Evolutionary conservation across 371 early-diverging fungal genomes (phyloP).

Genomic region (Encephalitozoon cuniculi): DNA sequence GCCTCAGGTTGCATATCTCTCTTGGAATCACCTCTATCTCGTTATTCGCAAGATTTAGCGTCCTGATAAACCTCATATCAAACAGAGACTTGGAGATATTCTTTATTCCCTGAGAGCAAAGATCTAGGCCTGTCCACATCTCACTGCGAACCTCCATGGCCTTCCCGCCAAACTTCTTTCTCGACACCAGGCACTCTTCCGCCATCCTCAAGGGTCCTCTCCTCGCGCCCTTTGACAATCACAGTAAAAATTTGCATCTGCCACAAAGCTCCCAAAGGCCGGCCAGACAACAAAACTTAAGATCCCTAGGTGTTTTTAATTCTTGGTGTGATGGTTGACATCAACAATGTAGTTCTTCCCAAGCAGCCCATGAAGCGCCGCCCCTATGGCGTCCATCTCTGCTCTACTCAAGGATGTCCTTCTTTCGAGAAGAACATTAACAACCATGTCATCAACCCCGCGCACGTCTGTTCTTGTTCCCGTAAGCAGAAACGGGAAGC

Average conservation of each 20-base stretch:
- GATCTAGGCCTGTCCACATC: slow-evolving; percentile 49
- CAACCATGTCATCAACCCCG: slow-evolving; percentile 11
- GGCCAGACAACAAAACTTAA: slow-evolving; percentile 17
- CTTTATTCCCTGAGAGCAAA: slow-evolving; percentile 55
- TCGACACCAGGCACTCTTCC: neutral
- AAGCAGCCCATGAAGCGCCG: slow-evolving; percentile 34
- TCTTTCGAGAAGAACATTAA: slow-evolving; percentile 37
- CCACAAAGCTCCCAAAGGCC: neutral
- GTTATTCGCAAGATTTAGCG: slow-evolving; percentile 53
- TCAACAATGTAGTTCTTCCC: slow-evolving; percentile 45
- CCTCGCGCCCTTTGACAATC: neutral
- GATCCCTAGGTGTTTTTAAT: slow-evolving; percentile 12
- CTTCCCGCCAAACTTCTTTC: neutral
- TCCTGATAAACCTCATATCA: slow-evolving; percentile 34
- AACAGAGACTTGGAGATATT: slow-evolving; percentile 50
- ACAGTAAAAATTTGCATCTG: neutral
- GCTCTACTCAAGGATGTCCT: slow-evolving; percentile 31
- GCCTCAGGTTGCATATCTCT: slow-evolving; percentile 51
- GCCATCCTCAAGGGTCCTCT: neutral
- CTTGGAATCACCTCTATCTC: slow-evolving; percentile 52
- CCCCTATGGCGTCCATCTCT: slow-evolving; percentile 43
- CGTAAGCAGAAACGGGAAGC: slow-evolving; percentile 32
- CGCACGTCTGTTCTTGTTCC: slow-evolving; percentile 36
- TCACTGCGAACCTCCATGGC: slow-evolving; percentile 17
- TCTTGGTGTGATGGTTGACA: slow-evolving; percentile 49